Evolutionary conservation across 164 flowering plant species (phyloP), one percentile per base, ranked within the genome.

Genomic region (Stephania japonica): DNA sequence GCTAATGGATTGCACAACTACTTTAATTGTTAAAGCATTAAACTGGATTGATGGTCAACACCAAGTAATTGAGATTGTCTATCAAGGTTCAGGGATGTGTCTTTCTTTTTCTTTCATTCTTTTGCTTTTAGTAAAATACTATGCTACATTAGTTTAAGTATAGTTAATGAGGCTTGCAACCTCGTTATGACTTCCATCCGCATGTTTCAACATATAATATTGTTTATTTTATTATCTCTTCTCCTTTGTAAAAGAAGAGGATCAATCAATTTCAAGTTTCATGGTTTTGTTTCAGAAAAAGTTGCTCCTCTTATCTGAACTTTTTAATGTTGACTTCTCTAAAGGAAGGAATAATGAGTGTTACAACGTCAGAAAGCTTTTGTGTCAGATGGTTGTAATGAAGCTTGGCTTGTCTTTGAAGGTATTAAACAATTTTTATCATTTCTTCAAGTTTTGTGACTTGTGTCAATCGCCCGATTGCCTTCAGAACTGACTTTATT

Each of bases 341-440:
- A 59, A 32, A 32, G 49, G 44, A 67, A 26, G 24, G 21, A 67
- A 67, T 67, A 67, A 38, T 32, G 44, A 41, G 44, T 67, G 23
- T 7, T 19, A 19, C 44, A 67, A 41, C 7, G 49, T 67, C 49
- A 67, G 24, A 67, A 41, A 67, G 44, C 44, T 6, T 27, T 41
- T 23, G 68, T 38, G 10, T 65, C 18, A 65, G 41, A 65, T 7
- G 24, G 68, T 12, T 10, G 26, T 5, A 24, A 9, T 65, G 38
- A 65, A 14, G 38, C 14, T 65, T 65, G 41, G 68, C 68, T 65
- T 26, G 26, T 24, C 24, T 65, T 65, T 65, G 68, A 32, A 65
- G 68, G 68, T 3, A 65, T 32, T 32, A 65, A 21, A 65, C 42
- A 27, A 7, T 5, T 66, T 66, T 13, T 7, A 13, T 32, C 38